phyloP scores from a whole-genome alignment of 148 eudicot species.

The Rhododendron griersonianum region DNA sequence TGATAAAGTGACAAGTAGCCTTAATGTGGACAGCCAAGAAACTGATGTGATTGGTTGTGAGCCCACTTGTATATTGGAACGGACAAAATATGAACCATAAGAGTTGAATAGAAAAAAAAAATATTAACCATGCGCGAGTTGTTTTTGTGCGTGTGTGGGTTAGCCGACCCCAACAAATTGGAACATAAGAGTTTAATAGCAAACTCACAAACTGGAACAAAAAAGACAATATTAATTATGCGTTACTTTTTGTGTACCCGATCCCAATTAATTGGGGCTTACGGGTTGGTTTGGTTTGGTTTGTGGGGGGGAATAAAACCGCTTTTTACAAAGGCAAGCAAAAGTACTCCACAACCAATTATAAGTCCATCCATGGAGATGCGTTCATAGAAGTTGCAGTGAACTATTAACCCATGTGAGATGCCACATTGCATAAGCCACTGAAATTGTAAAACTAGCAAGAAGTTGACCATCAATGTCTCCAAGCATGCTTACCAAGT shows the following conservation, averaged over 20 bases:
- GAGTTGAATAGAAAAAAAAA: no score
- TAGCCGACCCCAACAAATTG: not conserved
- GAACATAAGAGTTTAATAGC: slow-evolving; percentile 7
- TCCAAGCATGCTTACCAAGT: slow-evolving; percentile 3
- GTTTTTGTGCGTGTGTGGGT: not conserved
- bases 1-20: slow-evolving; percentile 71
- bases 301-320: not conserved
- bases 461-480: not conserved
- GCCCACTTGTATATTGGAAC: no score
- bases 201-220: not conserved
- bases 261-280: not conserved
- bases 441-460: not conserved
- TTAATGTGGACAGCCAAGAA: slow-evolving; percentile 52
- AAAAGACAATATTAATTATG: not conserved
- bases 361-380: not conserved
- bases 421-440: not conserved
- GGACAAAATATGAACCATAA: no score
- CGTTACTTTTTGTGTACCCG: not conserved
- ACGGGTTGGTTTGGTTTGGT: no score
- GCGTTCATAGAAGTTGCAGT: not conserved
- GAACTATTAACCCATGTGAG: slow-evolving; percentile 5
- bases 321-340: not conserved
- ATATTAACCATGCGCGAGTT: not conserved
- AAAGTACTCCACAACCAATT: not conserved
- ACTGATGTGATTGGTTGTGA: no score